Percentiles rank a stretch among this genome's conserved stretches.
Conservation (phyloP, 2,329 filamentous ascomycete species). For the Pezicula carpinea region DNA sequence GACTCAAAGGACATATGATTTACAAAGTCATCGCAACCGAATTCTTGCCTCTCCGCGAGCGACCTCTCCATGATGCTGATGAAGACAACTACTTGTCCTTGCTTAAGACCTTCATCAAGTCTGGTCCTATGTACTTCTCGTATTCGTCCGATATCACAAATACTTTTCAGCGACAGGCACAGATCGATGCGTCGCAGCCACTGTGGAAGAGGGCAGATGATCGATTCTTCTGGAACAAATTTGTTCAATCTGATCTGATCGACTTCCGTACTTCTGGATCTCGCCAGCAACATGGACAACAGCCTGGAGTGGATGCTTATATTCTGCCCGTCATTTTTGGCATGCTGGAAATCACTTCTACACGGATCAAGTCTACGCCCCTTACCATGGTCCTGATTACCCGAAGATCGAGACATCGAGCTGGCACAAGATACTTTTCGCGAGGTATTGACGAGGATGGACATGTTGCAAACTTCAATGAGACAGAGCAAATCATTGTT, state of each 20-base stretch:
- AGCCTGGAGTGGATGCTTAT: constrained; percentile 79
- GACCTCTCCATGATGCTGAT: constrained; percentile 84
- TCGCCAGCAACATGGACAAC: constrained; percentile 61
- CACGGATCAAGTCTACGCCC: constrained; percentile 76
- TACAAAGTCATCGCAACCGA: constrained; percentile 91
- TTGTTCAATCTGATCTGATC: constrained; percentile 86
- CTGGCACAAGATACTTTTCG: constrained; percentile 91
- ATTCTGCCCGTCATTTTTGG: constrained; percentile 95
- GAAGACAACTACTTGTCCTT: constrained; percentile 87
- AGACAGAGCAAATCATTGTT: constrained; percentile 90
- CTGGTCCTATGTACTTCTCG: constrained; percentile 93
- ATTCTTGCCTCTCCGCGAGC: constrained; percentile 88
- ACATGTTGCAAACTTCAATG: constrained; percentile 97
- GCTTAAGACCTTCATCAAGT: constrained; percentile 76
- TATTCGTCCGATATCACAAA: constrained; percentile 97
- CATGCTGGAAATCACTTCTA: constrained; percentile 87
- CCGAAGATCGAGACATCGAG: constrained; percentile 79
- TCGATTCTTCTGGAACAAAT: constrained; percentile 98
- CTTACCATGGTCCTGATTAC: constrained; percentile 87
- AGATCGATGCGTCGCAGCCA: constrained; percentile 65
- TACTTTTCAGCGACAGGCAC: constrained; percentile 89
- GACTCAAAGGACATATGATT: constrained; percentile 91
- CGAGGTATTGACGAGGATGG: constrained; percentile 90
- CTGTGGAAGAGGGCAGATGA: constrained; percentile 93
- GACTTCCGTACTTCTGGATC: constrained; percentile 69